These are phyloP conservation scores for Canavalia ensiformis DNA, from an alignment of 306 rosid genomes.

Conservation along the genomic window DNA sequence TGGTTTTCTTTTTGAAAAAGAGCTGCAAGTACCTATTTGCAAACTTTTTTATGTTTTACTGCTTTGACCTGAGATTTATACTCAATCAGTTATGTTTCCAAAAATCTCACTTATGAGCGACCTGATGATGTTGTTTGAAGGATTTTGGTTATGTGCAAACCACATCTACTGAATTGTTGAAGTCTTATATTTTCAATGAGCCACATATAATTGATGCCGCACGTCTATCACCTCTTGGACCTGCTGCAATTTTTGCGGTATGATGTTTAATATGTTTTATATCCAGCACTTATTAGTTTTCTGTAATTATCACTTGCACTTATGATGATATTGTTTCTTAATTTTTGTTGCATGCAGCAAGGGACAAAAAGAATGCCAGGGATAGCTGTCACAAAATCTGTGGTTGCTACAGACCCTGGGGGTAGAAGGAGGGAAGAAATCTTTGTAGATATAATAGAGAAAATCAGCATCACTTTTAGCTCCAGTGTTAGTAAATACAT, in stretches of 20 bases:
- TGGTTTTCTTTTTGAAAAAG: slow-evolving; percentile 3
- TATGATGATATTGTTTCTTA: slow-evolving; percentile 33
- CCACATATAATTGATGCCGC: slow-evolving; percentile 71
- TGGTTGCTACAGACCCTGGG: slow-evolving; percentile 83
- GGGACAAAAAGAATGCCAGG: slow-evolving; percentile 90
- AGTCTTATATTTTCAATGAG: slow-evolving; percentile 83
- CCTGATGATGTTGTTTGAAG: slow-evolving; percentile 57
- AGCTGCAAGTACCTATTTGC: neutral
- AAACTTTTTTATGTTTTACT: slow-evolving; percentile 18
- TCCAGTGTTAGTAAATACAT: slow-evolving; percentile 73
- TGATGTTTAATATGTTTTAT: slow-evolving; percentile 38
- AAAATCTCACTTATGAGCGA: slow-evolving; percentile 30
- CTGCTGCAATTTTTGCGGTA: slow-evolving; percentile 74
- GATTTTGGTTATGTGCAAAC: slow-evolving; percentile 91
- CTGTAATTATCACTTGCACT: slow-evolving; percentile 18
- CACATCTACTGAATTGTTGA: slow-evolving; percentile 87
- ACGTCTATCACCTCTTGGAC: slow-evolving; percentile 76
- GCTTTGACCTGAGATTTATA: slow-evolving; percentile 40
- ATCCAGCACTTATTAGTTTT: slow-evolving; percentile 19
- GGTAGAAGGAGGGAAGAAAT: slow-evolving; percentile 93
- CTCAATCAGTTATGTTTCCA: slow-evolving; percentile 37
- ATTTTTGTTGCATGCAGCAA: slow-evolving; percentile 68
- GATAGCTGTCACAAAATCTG: slow-evolving; percentile 89
- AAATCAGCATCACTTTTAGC: slow-evolving; percentile 92
- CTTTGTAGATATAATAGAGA: slow-evolving; percentile 91